Conservation (phyloP, 192 early-diverging fungal genomes). For the Dimargaris xerosporica region DNA sequence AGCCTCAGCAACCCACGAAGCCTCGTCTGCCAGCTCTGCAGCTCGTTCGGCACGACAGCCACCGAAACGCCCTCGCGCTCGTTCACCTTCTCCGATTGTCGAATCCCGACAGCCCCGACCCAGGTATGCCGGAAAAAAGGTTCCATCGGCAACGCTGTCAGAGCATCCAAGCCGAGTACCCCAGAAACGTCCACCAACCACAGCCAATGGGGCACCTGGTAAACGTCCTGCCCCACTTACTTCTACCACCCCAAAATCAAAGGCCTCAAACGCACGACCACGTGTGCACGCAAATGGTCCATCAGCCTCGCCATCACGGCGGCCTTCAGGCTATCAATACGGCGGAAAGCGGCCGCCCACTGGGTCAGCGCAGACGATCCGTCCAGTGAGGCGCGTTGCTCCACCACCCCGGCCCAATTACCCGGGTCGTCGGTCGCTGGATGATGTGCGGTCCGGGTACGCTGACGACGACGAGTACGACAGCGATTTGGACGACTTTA, state of each 20-base stretch:
- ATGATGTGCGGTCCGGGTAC: neutral
- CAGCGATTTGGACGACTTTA: slow-evolving; percentile 2
- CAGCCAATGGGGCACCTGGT: no score
- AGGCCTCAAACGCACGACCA: no score
- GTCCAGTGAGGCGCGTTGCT: neutral
- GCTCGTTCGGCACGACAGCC: neutral
- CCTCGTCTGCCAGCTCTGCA: neutral
- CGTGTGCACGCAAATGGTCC: no score
- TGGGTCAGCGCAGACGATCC: no score
- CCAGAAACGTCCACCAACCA: slow-evolving; percentile 5
- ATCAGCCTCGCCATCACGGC: no score
- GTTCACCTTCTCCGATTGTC: neutral
- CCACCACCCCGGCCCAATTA: neutral
- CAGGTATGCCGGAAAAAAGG: slow-evolving; percentile 2
- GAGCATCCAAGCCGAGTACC: neutral
- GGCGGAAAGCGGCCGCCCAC: slow-evolving; percentile 7
- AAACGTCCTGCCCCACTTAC: no score
- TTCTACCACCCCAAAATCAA: no score
- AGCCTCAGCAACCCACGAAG: no score
- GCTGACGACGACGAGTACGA: slow-evolving; percentile 1
- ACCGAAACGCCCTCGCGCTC: neutral
- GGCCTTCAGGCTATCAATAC: no score
- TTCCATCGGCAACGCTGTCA: neutral
- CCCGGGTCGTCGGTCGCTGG: neutral
- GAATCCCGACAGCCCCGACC: neutral